These are phyloP conservation scores for Thinopyrum elongatum DNA, from an alignment of 176 grass and related monocot genomes.

Conservation along the genomic window DNA sequence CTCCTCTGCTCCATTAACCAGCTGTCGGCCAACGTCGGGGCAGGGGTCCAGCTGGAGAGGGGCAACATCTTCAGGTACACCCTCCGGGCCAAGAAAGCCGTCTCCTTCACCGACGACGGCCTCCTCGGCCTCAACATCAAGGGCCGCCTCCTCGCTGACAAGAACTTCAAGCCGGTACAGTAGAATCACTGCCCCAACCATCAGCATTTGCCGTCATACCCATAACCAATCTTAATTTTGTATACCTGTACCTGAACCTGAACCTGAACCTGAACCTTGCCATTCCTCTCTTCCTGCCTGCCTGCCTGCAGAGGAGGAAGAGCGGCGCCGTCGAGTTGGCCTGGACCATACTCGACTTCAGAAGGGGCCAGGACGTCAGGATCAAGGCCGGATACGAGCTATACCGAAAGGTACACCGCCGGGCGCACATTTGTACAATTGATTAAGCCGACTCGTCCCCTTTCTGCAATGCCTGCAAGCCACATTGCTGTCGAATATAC, in stretches of 20 bases:
- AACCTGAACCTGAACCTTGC: too few species aligned
- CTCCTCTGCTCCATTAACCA: background rate
- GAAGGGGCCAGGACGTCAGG: slow-evolving; percentile 82
- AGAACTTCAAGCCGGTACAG: slow-evolving; percentile 58
- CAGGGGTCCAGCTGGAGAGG: slow-evolving; percentile 53
- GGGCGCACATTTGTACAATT: too few species aligned
- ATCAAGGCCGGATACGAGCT: slow-evolving; percentile 83
- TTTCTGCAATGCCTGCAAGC: background rate
- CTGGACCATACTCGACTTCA: slow-evolving; percentile 80
- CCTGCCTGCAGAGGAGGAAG: slow-evolving; percentile 40
- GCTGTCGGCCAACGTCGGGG: slow-evolving; percentile 65
- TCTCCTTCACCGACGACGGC: slow-evolving; percentile 44
- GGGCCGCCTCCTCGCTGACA: slow-evolving; percentile 43
- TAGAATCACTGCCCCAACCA: too few species aligned
- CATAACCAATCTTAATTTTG: too few species aligned
- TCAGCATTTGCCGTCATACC: too few species aligned
- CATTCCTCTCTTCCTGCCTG: background rate
- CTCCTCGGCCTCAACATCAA: slow-evolving; percentile 65
- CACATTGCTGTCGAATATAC: background rate
- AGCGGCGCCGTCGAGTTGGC: slow-evolving; percentile 55
- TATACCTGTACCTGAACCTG: too few species aligned
- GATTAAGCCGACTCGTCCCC: background rate
- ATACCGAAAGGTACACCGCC: slow-evolving; percentile 44
- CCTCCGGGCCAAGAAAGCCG: slow-evolving; percentile 57
- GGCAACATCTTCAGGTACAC: slow-evolving; percentile 49